phyloP scores from a whole-genome alignment of 495 filamentous ascomycete genomes.

The Xylaria sp. region DNA sequence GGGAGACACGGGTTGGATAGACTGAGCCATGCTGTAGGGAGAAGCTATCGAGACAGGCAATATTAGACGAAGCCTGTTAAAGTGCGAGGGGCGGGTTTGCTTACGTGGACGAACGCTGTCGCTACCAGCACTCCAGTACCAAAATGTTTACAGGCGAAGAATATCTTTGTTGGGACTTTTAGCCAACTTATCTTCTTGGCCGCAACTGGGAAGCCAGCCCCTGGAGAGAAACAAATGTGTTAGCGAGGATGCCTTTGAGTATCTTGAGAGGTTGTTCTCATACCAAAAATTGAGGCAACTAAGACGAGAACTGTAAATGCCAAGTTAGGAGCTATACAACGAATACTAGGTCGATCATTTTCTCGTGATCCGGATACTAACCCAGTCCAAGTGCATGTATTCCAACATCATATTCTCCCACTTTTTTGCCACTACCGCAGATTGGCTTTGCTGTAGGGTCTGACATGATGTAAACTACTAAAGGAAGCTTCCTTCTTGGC shows the following conservation, averaged over 20 bases:
- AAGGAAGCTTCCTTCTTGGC: conserved; percentile 22
- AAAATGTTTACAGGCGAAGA: conserved; percentile 68
- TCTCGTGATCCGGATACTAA: conserved; percentile 42
- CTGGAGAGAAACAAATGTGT: conserved; percentile 27
- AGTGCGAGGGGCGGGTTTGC: not conserved
- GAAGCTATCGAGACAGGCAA: conserved; percentile 44
- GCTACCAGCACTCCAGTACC: conserved; percentile 74
- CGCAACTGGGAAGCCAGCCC: conserved; percentile 59
- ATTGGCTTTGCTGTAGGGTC: conserved; percentile 44
- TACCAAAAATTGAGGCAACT: conserved; percentile 48
- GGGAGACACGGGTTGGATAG: conserved; percentile 66
- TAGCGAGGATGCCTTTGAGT: conserved; percentile 8
- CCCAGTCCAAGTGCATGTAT: conserved; percentile 57
- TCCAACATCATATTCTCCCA: conserved; percentile 56
- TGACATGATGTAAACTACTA: conserved; percentile 31
- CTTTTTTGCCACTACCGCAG: conserved; percentile 51
- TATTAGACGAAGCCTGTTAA: conserved; percentile 8
- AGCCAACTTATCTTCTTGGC: conserved; percentile 62
- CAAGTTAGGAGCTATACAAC: not conserved
- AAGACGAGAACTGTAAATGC: conserved; percentile 47
- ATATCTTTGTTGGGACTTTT: conserved; percentile 58
- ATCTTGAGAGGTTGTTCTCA: conserved; percentile 24
- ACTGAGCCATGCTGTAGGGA: conserved; percentile 63
- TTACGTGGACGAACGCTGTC: conserved; percentile 69
- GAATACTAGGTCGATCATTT: not conserved